Evolutionary conservation across 2,329 filamentous ascomycete genomes (phyloP).

Genomic region (Stemphylium vesicarium): DNA sequence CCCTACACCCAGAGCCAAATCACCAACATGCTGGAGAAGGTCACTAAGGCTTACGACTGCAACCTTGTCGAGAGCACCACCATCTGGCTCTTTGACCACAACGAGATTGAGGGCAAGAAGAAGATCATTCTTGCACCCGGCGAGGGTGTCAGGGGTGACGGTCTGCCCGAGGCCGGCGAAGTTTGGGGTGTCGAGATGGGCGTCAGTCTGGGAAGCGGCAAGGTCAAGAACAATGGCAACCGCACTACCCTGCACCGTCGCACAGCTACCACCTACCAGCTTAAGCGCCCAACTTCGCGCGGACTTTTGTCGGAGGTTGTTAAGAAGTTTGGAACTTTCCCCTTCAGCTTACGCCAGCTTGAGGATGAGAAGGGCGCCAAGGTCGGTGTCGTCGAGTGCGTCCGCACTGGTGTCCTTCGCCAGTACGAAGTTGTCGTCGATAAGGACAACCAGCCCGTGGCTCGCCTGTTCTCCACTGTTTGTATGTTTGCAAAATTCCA

Average conservation of each 20-base stretch:
- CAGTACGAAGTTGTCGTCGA: slow-evolving; percentile 97
- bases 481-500: slow-evolving; percentile 75
- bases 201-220: slow-evolving; percentile 86
- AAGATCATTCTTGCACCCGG: slow-evolving; percentile 92
- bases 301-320: slow-evolving; percentile 92
- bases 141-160: slow-evolving; percentile 90
- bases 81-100: slow-evolving; percentile 93
- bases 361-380: slow-evolving; percentile 95
- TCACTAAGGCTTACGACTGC: slow-evolving; percentile 88
- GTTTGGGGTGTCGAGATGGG: slow-evolving; percentile 98
- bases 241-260: slow-evolving; percentile 89
- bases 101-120: slow-evolving; percentile 97
- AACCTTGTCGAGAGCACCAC: slow-evolving; percentile 97
- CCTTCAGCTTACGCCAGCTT: slow-evolving; percentile 95
- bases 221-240: slow-evolving; percentile 90
- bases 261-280: slow-evolving; percentile 86
- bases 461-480: slow-evolving; percentile 86
- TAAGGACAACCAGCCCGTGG: slow-evolving; percentile 85
- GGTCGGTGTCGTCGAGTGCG: slow-evolving; percentile 96
- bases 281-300: slow-evolving; percentile 93
- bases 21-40: slow-evolving; percentile 85
- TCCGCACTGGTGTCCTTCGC: slow-evolving; percentile 87
- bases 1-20: slow-evolving; percentile 86
- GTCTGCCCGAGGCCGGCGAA: slow-evolving; percentile 84
- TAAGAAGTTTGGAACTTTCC: slow-evolving; percentile 97